Evolutionary conservation across 352 stramenopile species (phyloP), one percentile per base, ranked within the genome.

Genomic region (Phytophthora tubulina): DNA sequence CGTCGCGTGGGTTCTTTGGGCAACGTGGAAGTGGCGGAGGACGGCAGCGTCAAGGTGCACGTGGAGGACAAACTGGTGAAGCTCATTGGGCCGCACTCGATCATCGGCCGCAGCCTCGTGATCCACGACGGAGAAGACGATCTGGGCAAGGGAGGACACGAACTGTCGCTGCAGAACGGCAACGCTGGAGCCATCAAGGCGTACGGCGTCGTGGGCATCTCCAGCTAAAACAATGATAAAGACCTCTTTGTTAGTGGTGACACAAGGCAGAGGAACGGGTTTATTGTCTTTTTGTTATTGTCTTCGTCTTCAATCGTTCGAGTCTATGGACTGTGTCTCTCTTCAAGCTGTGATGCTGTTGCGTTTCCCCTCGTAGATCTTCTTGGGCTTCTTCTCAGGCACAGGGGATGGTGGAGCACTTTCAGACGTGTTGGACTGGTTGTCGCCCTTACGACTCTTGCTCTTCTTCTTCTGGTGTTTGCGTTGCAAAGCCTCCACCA

Each of bases 41-140:
- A 98, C 66, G 97, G 97, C 76, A 85, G 80, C 39, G 91, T 78
- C 63, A 89, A 88, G 67, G 90, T 99, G 45, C 83, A 98, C 74
- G 91, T 99, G 57, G 89, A 98, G 67, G 97, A 99, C 82, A 91
- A 93, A 61, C 82, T 98, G 56, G 91, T 99, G 56, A 99, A 99
- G 81, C 88, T 99, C 53, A 99, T 99, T 66, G 97, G 97, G 27
- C 97, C 97, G 27, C 97, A 99, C 86, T 99, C 96, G 35, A 95
- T 99, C 67, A 99, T 99, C 78, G 97, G 97, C 68, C 90, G 97
- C 63, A 98, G 94, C 49, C 84, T 99, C 52, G 90, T 99, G 60
- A 76, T 99, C 71, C 97, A 98, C 66, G 96, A 93, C 33, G 87
- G 89, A 72, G 96, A 99, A 74, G 97, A 99, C 82, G 97, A 99